These are phyloP conservation scores for Stachybotrys chlorohalonatus DNA, from an alignment of 2,329 filamentous ascomycete genomes.

Conservation along the genomic window DNA sequence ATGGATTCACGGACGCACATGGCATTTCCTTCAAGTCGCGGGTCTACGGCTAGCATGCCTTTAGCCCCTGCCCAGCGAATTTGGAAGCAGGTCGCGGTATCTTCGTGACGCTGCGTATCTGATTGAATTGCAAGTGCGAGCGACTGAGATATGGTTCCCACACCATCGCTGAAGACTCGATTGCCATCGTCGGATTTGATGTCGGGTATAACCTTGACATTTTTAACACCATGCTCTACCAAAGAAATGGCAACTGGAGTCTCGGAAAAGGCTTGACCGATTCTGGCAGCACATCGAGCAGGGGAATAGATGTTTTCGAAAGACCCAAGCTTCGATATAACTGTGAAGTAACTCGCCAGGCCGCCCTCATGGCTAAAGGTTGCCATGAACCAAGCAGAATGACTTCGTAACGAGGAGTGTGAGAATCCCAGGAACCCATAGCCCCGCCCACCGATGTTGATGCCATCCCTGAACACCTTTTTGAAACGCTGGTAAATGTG, in stretches of 20 bases:
- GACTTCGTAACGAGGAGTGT: slow-evolving; percentile 65
- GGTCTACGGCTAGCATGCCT: slow-evolving; percentile 68
- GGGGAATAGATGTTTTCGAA: slow-evolving; percentile 42
- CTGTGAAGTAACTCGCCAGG: slow-evolving; percentile 27
- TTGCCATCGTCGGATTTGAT: slow-evolving; percentile 37
- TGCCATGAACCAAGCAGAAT: slow-evolving; percentile 57
- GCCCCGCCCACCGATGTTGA: slow-evolving; percentile 52
- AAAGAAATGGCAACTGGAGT: slow-evolving; percentile 55
- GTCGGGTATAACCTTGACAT: slow-evolving; percentile 32
- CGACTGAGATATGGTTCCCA: slow-evolving; percentile 59
- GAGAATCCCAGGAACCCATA: slow-evolving; percentile 70
- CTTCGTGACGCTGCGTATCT: slow-evolving; percentile 34
- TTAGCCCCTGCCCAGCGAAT: slow-evolving; percentile 68
- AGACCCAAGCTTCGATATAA: slow-evolving; percentile 40
- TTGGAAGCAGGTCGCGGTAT: slow-evolving; percentile 59
- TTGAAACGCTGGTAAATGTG: slow-evolving; percentile 52
- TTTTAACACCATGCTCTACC: slow-evolving; percentile 22
- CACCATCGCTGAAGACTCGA: slow-evolving; percentile 69
- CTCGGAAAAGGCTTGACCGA: slow-evolving; percentile 65
- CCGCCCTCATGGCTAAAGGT: slow-evolving; percentile 29
- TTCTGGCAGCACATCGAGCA: slow-evolving; percentile 48
- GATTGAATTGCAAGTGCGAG: slow-evolving; percentile 54
- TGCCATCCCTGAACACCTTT: slow-evolving; percentile 44
- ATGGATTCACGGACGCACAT: slow-evolving; percentile 64
- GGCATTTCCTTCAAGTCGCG: slow-evolving; percentile 43